Percentiles rank a stretch among this genome's conserved stretches.
Evolutionary conservation across 352 stramenopile species (phyloP).

Genomic region (Phytopythium oedochilum): DNA sequence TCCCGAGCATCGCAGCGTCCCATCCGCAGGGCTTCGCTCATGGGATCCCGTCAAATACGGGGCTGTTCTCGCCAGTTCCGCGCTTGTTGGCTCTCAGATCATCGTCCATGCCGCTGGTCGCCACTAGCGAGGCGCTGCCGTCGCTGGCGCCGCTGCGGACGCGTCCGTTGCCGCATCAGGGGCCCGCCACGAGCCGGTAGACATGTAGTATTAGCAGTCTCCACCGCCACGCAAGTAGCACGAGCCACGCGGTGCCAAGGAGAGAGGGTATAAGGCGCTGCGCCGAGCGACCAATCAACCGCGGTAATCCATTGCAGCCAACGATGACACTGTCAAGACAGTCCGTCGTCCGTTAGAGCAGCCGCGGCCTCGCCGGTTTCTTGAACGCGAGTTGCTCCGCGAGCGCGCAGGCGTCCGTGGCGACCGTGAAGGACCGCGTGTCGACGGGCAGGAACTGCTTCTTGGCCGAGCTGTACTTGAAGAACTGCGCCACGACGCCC

Average conservation of each 20-base stretch:
- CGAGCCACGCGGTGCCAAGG: neutral
- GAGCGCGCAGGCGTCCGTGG: slow-evolving; percentile 68
- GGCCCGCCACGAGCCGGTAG: neutral
- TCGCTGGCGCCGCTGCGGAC: slow-evolving; percentile 6
- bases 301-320: no score
- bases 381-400: slow-evolving; percentile 48
- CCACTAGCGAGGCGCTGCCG: slow-evolving; percentile 1
- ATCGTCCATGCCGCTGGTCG: neutral
- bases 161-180: neutral
- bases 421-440: slow-evolving; percentile 64
- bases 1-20: neutral
- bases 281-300: no score
- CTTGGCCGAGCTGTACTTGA: slow-evolving; percentile 83
- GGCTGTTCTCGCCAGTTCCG: neutral
- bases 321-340: no score
- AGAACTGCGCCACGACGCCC: slow-evolving; percentile 61
- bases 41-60: neutral
- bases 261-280: neutral
- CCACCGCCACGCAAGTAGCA: no score
- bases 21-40: neutral
- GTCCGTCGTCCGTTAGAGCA: neutral
- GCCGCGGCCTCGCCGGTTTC: slow-evolving; percentile 21
- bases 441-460: slow-evolving; percentile 69
- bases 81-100: neutral
- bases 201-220: neutral